Evolutionary conservation across 306 rosid species (phyloP), one percentile per base, ranked within the genome.

Genomic region (Medicago truncatula): DNA sequence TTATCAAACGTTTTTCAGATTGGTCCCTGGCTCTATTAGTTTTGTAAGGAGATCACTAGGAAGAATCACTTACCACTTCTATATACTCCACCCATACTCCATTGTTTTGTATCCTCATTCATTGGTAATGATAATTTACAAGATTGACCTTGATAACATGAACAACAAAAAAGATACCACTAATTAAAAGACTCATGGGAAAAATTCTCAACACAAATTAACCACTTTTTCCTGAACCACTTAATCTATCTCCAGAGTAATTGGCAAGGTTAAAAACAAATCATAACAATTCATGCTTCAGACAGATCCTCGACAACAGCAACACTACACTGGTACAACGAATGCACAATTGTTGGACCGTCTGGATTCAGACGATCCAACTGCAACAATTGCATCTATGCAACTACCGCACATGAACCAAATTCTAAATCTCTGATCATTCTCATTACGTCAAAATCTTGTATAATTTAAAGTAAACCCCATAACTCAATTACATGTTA

Each of bases 71-170:
- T 78, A 79, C 85, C 85, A 73, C 39, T 47, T 74, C 8, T 50
- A 71, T 57, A 65, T 78, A 75, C 81, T 73, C 60, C 75, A 69
- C 62, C 57, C 79, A 70, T 31, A 34, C 69, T 65, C 54, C 84
- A 53, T 14, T 71, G 68, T 76, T 75, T 61, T 79, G 84, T 54
- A 67, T 79, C 86, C 80, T 71, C 84, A 81, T 31, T 78, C 82
- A 75, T 28, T 78, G 79, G 53, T 75, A 85, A 71, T 75, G 82
- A 47, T 76, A 85, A 70, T 66, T 82, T 79, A 76, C 80, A 71
- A 17, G 67, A 74, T 36, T 28, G 9, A 70, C 86, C 88, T 85
- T 78, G 86, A 67, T 71, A 65, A 75, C 60, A 81, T 52, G 68
- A 40, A 43, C 74, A 85, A 75, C 76, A 85, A 17, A 52, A 39